Evolutionary conservation across 2,329 filamentous ascomycete species (phyloP), one percentile per base, ranked within the genome.

Genomic region (Diaporthe caulivora): DNA sequence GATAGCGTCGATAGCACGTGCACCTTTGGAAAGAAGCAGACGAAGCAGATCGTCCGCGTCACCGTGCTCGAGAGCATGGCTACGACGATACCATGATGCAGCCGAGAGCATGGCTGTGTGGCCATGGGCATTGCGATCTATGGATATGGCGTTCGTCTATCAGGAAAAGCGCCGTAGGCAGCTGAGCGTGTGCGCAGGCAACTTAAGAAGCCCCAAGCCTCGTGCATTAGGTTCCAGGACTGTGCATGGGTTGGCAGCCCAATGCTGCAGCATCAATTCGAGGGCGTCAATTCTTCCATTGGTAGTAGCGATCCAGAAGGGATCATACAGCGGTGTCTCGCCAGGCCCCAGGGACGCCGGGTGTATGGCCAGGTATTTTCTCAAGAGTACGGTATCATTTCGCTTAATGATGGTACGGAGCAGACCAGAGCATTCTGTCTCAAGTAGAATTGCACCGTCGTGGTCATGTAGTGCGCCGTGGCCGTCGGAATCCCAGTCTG

Each of bases 311-410:
- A 26, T 53, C 26, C 51, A 55, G 65, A 57, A 69, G 31, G 49
- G 65, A n/a, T 69, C 65, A 8, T 42, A 18, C 9, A 24, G 24
- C 6, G 49, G 18, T n/a, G 24, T 42, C 24, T 69, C 65, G 49
- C 10, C 29, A 24, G 49, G 49, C 2, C 65, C 51, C 4, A 54
- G 34, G 8, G 21, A 17, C 21, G 18, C 55, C 1, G 65, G 65
- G 21, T 44, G 18, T 40, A 40, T 15, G 21, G 29, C 51, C 7
- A 69, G 49, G 15, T 55, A 70, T 9, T 17, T 37, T n/a, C 9
- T 70, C 47, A 57, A 10, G n/a, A 70, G 67, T n/a, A 55, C 21
- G n/a, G 31, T 37, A 40, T 70, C 67, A 37, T 70, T 55, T n/a
- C 26, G 49, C 53, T 44, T n/a, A 15, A 70, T 47, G n/a, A 70